These are phyloP conservation scores for Pichia sp. DNA, from an alignment of 1,139 yeast species.

Conservation along the genomic window DNA sequence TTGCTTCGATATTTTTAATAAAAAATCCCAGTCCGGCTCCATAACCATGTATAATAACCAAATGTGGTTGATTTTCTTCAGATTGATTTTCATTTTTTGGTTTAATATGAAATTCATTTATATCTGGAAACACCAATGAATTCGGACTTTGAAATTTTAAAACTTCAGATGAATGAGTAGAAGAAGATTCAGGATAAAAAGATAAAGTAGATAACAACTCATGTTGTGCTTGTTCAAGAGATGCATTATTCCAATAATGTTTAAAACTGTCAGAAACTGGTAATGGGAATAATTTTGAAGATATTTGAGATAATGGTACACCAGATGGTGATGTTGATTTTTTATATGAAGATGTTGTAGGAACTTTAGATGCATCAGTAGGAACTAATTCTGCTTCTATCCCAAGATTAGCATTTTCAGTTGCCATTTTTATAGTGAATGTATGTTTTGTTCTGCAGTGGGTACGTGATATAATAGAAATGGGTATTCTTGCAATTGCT, in stretches of 20 bases:
- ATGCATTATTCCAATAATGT: slow-evolving; percentile 42
- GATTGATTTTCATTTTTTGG: slow-evolving; percentile 37
- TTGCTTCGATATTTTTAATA: slow-evolving; percentile 50
- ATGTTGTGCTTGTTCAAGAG: slow-evolving; percentile 45
- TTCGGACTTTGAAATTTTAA: slow-evolving; percentile 32
- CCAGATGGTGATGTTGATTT: slow-evolving; percentile 58
- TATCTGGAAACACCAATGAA: slow-evolving; percentile 40
- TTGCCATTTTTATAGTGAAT: not conserved
- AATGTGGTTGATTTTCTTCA: slow-evolving; percentile 40
- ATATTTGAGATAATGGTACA: slow-evolving; percentile 47
- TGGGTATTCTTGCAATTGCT: no score
- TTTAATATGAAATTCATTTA: slow-evolving; percentile 58
- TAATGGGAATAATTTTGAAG: slow-evolving; percentile 50
- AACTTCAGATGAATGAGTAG: slow-evolving; percentile 29
- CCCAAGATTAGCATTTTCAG: not conserved
- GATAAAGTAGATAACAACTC: slow-evolving; percentile 36
- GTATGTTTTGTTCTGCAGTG: no score
- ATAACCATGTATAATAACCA: slow-evolving; percentile 68
- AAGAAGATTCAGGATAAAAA: slow-evolving; percentile 30
- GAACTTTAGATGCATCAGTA: not conserved
- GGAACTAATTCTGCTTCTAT: not conserved
- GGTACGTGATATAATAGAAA: no score
- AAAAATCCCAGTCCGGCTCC: slow-evolving; percentile 76
- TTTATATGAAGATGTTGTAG: slow-evolving; percentile 17
- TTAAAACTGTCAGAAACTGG: slow-evolving; percentile 43